A percentile compares a stretch with the other conserved stretches of the same genome.
phyloP scores from a whole-genome alignment of 2,329 filamentous ascomycete species.

The Pseudogymnoascus sp. region DNA sequence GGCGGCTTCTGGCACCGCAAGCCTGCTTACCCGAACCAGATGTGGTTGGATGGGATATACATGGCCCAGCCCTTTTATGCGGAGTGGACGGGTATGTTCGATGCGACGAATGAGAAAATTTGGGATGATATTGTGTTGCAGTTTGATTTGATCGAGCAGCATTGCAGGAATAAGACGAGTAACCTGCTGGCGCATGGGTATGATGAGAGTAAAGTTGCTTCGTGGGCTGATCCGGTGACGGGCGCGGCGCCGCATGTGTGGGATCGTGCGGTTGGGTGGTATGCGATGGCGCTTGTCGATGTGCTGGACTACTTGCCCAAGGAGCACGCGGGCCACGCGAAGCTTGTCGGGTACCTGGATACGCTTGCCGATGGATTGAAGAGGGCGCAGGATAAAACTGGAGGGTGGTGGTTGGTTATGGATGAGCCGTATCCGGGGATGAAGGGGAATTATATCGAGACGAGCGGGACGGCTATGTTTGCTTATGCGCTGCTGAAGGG shows the following conservation, averaged over 20 bases:
- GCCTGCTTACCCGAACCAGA: conserved; percentile 44
- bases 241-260: conserved; percentile 35
- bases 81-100: conserved; percentile 24
- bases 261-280: conserved; percentile 36
- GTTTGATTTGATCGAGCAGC: conserved; percentile 24
- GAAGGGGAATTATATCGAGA: conserved; percentile 35
- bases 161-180: conserved; percentile 21
- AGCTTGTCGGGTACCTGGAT: conserved; percentile 13
- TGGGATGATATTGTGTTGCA: conserved; percentile 29
- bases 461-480: conserved; percentile 35
- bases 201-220: conserved; percentile 30
- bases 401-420: conserved; percentile 38
- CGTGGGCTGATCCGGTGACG: conserved; percentile 33
- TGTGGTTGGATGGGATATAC: conserved; percentile 53
- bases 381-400: conserved; percentile 22
- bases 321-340: conserved; percentile 19
- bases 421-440: conserved; percentile 19
- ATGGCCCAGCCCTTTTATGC: conserved; percentile 37
- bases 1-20: conserved; percentile 51
- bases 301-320: conserved; percentile 29
- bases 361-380: conserved; percentile 18
- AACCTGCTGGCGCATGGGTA: conserved; percentile 35
- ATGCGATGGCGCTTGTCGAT: conserved; percentile 34
- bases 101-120: conserved; percentile 25
- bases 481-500: conserved; percentile 36